Evolutionary conservation across 1,284 basidiomycete species (phyloP).

Genomic region (Apiotrichum gamsii): DNA sequence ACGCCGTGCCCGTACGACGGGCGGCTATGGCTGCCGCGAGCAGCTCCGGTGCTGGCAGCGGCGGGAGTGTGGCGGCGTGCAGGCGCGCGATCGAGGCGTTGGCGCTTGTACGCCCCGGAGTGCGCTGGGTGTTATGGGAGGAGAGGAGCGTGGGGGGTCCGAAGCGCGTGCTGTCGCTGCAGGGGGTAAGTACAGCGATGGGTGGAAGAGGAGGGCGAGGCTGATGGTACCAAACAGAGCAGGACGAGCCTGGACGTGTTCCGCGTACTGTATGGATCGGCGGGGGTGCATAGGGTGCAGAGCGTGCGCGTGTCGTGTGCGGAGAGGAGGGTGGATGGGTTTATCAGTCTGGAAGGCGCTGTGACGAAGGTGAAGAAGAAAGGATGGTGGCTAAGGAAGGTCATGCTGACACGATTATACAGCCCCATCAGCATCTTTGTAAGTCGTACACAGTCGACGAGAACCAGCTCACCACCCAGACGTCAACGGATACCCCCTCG

Average conservation of each 20-base stretch:
- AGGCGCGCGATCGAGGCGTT: constrained; percentile 64
- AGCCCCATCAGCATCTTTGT: constrained; percentile 83
- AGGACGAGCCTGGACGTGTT: constrained; percentile 23
- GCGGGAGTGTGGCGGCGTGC: constrained; percentile 61
- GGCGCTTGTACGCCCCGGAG: constrained; percentile 63
- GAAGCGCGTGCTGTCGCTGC: constrained; percentile 24
- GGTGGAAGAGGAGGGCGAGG: no score
- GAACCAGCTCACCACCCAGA: constrained; percentile 50
- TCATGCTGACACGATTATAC: background rate
- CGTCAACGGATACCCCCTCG: constrained; percentile 71
- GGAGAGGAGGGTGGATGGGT: constrained; percentile 62
- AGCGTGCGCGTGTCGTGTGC: constrained; percentile 55
- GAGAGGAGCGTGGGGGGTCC: constrained; percentile 48
- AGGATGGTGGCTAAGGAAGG: no score
- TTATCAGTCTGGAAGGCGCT: constrained; percentile 70
- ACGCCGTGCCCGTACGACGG: constrained; percentile 57
- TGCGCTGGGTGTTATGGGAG: constrained; percentile 65
- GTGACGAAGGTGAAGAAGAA: constrained; percentile 58
- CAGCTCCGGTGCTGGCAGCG: constrained; percentile 49
- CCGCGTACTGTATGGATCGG: constrained; percentile 28
- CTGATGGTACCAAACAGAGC: no score
- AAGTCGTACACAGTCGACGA: constrained; percentile 38
- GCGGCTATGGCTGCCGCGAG: constrained; percentile 38
- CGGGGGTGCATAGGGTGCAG: constrained; percentile 52
- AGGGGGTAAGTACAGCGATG: constrained; percentile 57